Evolutionary conservation across 768 basidiomycete species (phyloP).

Genomic region (Mycena leptocephala): DNA sequence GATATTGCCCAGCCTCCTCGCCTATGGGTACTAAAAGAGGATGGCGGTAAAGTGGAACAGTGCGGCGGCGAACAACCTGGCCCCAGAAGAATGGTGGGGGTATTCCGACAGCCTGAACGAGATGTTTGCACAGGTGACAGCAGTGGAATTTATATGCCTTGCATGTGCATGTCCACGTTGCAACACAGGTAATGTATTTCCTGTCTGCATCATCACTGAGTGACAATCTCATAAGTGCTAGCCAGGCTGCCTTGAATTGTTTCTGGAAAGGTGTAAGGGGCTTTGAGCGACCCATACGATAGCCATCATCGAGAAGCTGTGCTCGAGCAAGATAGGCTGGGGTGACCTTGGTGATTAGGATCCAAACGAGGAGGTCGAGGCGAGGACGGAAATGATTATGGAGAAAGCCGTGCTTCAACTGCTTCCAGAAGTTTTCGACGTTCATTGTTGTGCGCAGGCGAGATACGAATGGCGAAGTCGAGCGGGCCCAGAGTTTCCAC

Average conservation of each 20-base stretch:
- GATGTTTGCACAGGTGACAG: slow-evolving; percentile 52
- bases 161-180: slow-evolving; percentile 48
- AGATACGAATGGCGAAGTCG: slow-evolving; percentile 27
- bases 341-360: slow-evolving; percentile 45
- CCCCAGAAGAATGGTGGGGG: slow-evolving; percentile 36
- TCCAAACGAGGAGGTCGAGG: slow-evolving; percentile 44
- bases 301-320: slow-evolving; percentile 29
- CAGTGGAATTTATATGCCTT: slow-evolving; percentile 44
- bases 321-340: slow-evolving; percentile 40
- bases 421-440: slow-evolving; percentile 13
- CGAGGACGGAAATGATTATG: slow-evolving; percentile 36
- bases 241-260: slow-evolving; percentile 45
- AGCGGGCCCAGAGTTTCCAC: slow-evolving; percentile 53
- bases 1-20: not conserved
- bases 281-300: slow-evolving; percentile 41
- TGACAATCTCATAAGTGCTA: not conserved
- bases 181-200: slow-evolving; percentile 39
- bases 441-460: slow-evolving; percentile 43
- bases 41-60: slow-evolving; percentile 42
- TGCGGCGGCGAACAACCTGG: slow-evolving; percentile 37
- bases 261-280: slow-evolving; percentile 43
- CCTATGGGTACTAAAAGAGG: slow-evolving; percentile 3
- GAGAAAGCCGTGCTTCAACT: slow-evolving; percentile 41
- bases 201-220: slow-evolving; percentile 24
- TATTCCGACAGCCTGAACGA: slow-evolving; percentile 45